Percentiles rank a stretch among this genome's conserved stretches.
Conservation (phyloP, 495 filamentous ascomycete genomes). For the Penicillium riverlandense region DNA sequence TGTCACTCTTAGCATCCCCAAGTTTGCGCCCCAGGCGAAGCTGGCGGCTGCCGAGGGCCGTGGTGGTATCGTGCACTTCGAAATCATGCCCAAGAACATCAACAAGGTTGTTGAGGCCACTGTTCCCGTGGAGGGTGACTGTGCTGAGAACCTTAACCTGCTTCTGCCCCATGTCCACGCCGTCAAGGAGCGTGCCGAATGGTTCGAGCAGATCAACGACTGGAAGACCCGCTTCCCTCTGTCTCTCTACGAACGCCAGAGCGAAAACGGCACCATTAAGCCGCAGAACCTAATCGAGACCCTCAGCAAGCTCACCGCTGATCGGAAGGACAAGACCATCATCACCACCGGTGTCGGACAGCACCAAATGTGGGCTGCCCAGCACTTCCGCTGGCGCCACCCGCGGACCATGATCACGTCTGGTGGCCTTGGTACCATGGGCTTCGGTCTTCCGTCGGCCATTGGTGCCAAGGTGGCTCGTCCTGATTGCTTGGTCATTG, state of each 20-base stretch:
- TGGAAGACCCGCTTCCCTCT: conserved; percentile 88
- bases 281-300: conserved; percentile 84
- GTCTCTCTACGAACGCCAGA: conserved; percentile 63
- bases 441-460: conserved; percentile 83
- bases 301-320: conserved; percentile 65
- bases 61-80: conserved; percentile 59
- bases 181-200: conserved; percentile 62
- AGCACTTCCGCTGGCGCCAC: conserved; percentile 88
- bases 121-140: conserved; percentile 56
- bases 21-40: conserved; percentile 52
- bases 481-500: conserved; percentile 80
- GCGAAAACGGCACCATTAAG: conserved; percentile 69
- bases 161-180: conserved; percentile 63
- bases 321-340: conserved; percentile 71
- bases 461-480: conserved; percentile 92
- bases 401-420: conserved; percentile 89
- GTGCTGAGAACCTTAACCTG: conserved; percentile 56
- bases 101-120: conserved; percentile 59
- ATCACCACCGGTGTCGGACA: conserved; percentile 92
- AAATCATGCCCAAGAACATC: conserved; percentile 60
- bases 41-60: conserved; percentile 48
- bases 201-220: conserved; percentile 80
- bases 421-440: conserved; percentile 92
- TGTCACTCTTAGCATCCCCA: conserved; percentile 45
- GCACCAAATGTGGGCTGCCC: conserved; percentile 97